Percentiles rank a stretch among this genome's conserved stretches.
Conservation (phyloP, 2,329 filamentous ascomycete genomes). For the Malbranchea zuffiana region DNA sequence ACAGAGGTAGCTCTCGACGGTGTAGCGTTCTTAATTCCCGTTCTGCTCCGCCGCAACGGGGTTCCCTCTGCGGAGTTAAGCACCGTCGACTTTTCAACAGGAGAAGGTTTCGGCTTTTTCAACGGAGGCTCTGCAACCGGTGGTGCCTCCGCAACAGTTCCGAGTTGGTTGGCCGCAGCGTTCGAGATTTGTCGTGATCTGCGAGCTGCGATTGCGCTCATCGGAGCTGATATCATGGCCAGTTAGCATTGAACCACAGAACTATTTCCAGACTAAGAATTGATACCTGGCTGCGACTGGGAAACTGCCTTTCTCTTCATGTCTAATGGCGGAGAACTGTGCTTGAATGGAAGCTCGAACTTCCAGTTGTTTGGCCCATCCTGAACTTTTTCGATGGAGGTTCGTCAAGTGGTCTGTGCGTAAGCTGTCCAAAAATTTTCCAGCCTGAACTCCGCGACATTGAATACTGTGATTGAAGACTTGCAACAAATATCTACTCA, state of each 20-base stretch:
- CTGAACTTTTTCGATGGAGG: constrained; percentile 1
- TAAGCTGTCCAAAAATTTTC: constrained; percentile 9
- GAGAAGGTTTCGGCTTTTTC: constrained; percentile 26
- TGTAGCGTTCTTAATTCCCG: too few species aligned
- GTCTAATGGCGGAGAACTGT: neutral
- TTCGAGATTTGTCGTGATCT: constrained; percentile 26
- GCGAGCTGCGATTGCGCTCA: constrained; percentile 35
- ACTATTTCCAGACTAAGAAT: neutral
- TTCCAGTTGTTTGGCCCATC: neutral
- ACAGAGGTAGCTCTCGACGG: too few species aligned
- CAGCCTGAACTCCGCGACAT: neutral
- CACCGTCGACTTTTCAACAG: constrained; percentile 15
- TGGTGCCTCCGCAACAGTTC: constrained; percentile 15
- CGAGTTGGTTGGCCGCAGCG: constrained; percentile 16
- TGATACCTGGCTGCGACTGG: constrained; percentile 12
- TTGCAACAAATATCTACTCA: neutral
- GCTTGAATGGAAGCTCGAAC: neutral
- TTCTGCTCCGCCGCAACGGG: too few species aligned
- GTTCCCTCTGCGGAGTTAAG: too few species aligned
- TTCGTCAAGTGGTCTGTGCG: constrained; percentile 10
- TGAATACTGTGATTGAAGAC: neutral
- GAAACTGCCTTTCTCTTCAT: constrained; percentile 13
- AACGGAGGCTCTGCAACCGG: constrained; percentile 24
- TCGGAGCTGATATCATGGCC: constrained; percentile 9
- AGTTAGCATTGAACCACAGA: constrained; percentile 1